phyloP scores from a whole-genome alignment of 306 rosid genomes.

The Heteromeles arbutifolia region DNA sequence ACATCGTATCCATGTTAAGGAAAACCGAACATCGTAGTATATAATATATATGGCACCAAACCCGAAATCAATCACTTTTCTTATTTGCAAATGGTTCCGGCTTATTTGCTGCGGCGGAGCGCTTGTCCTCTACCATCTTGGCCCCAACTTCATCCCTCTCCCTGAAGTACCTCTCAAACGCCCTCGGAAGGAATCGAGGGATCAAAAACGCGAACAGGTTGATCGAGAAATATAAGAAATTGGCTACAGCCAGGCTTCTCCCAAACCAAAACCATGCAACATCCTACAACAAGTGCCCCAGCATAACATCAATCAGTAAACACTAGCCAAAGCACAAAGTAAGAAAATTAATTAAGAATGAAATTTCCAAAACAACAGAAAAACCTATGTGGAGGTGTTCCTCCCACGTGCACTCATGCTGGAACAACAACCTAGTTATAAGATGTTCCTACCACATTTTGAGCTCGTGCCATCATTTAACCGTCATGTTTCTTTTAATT shows the following conservation, averaged over 20 bases:
- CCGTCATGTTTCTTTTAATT: too few species aligned
- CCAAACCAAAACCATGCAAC: slow-evolving; percentile 75
- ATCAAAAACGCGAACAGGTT: slow-evolving; percentile 67
- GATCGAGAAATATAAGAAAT: slow-evolving; percentile 47
- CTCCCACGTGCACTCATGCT: not conserved
- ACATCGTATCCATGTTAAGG: not conserved
- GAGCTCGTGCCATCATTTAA: not conserved
- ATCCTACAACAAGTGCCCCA: slow-evolving; percentile 37
- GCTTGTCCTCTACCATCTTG: slow-evolving; percentile 54
- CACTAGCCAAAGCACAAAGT: not conserved
- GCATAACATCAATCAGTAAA: not conserved
- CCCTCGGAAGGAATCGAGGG: slow-evolving; percentile 75
- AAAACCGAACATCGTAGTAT: not conserved
- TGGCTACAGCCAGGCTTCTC: slow-evolving; percentile 46
- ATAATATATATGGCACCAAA: not conserved
- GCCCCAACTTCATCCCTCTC: slow-evolving; percentile 48
- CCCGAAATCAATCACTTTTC: slow-evolving; percentile 23
- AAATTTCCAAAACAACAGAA: not conserved
- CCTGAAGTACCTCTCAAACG: slow-evolving; percentile 60
- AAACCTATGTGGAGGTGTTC: not conserved
- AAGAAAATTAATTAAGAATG: not conserved
- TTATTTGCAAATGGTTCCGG: slow-evolving; percentile 20
- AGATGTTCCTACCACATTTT: not conserved
- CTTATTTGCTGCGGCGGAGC: slow-evolving; percentile 13
- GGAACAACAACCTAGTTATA: not conserved